Evolutionary conservation across 2,329 filamentous ascomycete species (phyloP), one percentile per base, ranked within the genome.

Genomic region (Penicillium sp.): DNA sequence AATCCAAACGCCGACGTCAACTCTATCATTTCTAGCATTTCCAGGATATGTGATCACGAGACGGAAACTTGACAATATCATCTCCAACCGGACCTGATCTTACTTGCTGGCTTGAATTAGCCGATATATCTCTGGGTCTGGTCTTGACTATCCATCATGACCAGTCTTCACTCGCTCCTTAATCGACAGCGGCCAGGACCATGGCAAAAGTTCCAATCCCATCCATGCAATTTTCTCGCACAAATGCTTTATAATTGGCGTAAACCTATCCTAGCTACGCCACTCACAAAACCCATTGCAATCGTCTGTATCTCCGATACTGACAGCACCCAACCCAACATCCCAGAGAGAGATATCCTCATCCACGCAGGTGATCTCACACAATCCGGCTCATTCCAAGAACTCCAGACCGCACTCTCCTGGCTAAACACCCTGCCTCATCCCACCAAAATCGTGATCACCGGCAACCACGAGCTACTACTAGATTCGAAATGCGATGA

Each of bases 381-480:
- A 24, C 85, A 90, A 63, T 78, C 77, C 5, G 92, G 93, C 19
- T 48, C 87, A 85, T 5, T 80, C 83, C 74, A 78, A 3, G 87
- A 90, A 59, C 84, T 96, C 43, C 89, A 96, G 73, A 77, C 75
- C 14, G 87, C 92, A 68, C 77, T 96, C 46, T 83, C 91, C 74
- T 96, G 90, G 91, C 79, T 96, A 21, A 80, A 79, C 33, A 75
- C 78, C 1, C 82, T 89, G 19, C 87, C 90, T 0, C 90, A 96
- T 69, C 74, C 76, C 41, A 82, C 91, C 71, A 96, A 96, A 73
- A 79, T 96, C 14, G 82, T 92, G 16, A 85, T 96, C 31, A 85
- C 86, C 14, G 92, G 92, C 0, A 96, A 96, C 69, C 92, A 96
- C 70, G 92, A 96, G 66, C 85, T 85, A 60, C 91, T 84, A 76